These are phyloP conservation scores for Cochlearia excelsa DNA, from an alignment of 345 rosid genomes.

Conservation along the genomic window DNA sequence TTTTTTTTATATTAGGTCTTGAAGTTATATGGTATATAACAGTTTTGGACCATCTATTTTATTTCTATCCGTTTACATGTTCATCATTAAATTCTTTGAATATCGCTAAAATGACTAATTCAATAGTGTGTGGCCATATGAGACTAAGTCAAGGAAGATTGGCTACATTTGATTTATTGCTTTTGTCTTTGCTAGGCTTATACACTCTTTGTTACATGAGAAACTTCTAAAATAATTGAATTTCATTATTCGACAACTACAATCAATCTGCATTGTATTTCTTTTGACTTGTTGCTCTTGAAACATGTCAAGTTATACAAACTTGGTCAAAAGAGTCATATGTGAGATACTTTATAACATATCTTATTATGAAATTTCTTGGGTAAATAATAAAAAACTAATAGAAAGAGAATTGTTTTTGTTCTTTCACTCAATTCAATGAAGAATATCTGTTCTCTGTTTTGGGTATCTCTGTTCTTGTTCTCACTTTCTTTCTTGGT, in stretches of 20 bases:
- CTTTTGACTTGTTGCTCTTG: slow-evolving; percentile 9
- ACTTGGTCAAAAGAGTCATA: background rate
- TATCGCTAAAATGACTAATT: background rate
- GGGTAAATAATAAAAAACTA: too few relatives aligned
- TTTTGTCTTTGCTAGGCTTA: slow-evolving; percentile 29
- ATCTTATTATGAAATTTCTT: too few relatives aligned
- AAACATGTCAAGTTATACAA: too few relatives aligned
- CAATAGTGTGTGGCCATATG: background rate
- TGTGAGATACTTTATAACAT: too few relatives aligned
- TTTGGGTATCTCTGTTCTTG: slow-evolving; percentile 15
- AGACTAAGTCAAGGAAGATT: slow-evolving; percentile 30
- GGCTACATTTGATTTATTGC: slow-evolving; percentile 8
- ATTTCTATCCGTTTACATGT: too few relatives aligned
- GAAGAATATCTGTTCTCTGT: background rate
- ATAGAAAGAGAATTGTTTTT: background rate
- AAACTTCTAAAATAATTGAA: slow-evolving; percentile 13
- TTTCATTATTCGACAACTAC: slow-evolving; percentile 6
- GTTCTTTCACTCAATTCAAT: background rate
- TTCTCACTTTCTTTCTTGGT: slow-evolving; percentile 2
- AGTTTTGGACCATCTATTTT: slow-evolving; percentile 2
- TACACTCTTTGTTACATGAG: slow-evolving; percentile 3
- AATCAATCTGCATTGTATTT: slow-evolving; percentile 13
- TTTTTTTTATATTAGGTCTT: slow-evolving; percentile 5
- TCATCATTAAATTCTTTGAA: too few relatives aligned
- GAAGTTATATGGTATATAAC: background rate